A percentile compares a stretch with the other conserved stretches of the same genome.
These are phyloP conservation scores for Melastoma candidum DNA, from an alignment of 441 rosid species.

Conservation along the genomic window DNA sequence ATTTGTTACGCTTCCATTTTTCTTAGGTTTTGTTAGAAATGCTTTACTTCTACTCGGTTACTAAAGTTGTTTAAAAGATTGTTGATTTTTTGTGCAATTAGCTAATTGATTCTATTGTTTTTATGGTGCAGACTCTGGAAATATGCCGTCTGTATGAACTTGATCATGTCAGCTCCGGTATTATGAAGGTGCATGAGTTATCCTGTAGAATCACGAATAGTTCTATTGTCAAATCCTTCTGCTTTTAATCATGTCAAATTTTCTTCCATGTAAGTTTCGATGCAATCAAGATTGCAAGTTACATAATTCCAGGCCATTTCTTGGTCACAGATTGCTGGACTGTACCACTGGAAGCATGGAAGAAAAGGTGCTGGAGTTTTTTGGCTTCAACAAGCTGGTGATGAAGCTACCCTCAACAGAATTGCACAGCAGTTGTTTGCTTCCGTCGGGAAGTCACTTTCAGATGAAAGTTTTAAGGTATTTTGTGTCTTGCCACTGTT, in stretches of 20 bases:
- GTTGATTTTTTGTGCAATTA: not conserved
- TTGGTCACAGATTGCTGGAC: constrained; percentile 63
- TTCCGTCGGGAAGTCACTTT: constrained; percentile 83
- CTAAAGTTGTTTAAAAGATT: too few relatives aligned
- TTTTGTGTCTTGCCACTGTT: constrained; percentile 3
- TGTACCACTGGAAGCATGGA: constrained; percentile 95
- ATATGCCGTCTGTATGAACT: constrained; percentile 83
- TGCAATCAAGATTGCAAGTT: not conserved
- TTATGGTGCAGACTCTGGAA: constrained; percentile 61
- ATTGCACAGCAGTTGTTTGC: constrained; percentile 86
- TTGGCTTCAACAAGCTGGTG: constrained; percentile 92
- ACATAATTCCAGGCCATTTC: not conserved
- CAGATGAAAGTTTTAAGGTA: constrained; percentile 91
- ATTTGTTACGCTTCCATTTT: too few relatives aligned
- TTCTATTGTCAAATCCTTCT: too few relatives aligned
- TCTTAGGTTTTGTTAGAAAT: too few relatives aligned
- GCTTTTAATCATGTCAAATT: not conserved
- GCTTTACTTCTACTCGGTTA: too few relatives aligned
- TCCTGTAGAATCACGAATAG: not conserved
- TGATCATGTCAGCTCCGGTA: constrained; percentile 45
- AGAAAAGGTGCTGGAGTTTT: constrained; percentile 75
- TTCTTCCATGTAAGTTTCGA: not conserved
- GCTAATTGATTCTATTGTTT: constrained; percentile 8
- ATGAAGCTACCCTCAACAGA: constrained; percentile 59
- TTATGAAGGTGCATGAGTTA: constrained; percentile 57